These are phyloP conservation scores for Cercophora sp. DNA, from an alignment of 495 filamentous ascomycete genomes.

Conservation along the genomic window DNA sequence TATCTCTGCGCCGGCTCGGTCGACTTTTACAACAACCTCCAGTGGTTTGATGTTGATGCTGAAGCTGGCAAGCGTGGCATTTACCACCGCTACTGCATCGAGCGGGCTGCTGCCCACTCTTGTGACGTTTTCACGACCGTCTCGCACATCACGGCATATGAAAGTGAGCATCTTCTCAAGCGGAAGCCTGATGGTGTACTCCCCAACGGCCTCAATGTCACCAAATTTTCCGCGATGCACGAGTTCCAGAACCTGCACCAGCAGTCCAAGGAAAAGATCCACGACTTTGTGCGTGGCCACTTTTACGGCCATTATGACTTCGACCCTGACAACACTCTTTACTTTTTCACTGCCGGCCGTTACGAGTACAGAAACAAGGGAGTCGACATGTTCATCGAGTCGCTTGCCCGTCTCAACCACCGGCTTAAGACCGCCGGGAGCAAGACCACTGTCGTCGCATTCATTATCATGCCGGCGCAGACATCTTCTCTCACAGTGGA, in stretches of 20 bases:
- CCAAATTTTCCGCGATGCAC: constrained; percentile 97
- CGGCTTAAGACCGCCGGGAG: constrained; percentile 78
- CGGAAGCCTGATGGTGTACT: constrained; percentile 95
- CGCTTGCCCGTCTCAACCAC: constrained; percentile 89
- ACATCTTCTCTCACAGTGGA: constrained; percentile 96
- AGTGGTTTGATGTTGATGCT: constrained; percentile 93
- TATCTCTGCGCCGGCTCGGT: constrained; percentile 97
- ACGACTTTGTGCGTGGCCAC: constrained; percentile 96
- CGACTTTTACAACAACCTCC: constrained; percentile 99
- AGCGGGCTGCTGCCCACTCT: constrained; percentile 84
- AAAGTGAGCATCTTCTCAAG: constrained; percentile 95
- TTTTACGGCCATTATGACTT: constrained; percentile 99
- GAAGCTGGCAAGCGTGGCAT: constrained; percentile 98
- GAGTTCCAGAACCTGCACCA: constrained; percentile 99
- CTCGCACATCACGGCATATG: constrained; percentile 96
- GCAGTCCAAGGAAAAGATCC: constrained; percentile 93
- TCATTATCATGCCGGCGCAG: constrained; percentile 98
- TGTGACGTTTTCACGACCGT: constrained; percentile 98
- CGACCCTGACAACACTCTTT: constrained; percentile 93
- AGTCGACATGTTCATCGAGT: constrained; percentile 99
- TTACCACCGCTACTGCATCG: constrained; percentile 98
- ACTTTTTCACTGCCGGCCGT: constrained; percentile 92
- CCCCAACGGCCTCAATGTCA: constrained; percentile 95
- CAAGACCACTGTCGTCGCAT: constrained; percentile 95
- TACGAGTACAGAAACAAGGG: constrained; percentile 99